Evolutionary conservation across 225 moss, liverwort and hornwort species (phyloP).

Genomic region (Sphagnum contortum): DNA sequence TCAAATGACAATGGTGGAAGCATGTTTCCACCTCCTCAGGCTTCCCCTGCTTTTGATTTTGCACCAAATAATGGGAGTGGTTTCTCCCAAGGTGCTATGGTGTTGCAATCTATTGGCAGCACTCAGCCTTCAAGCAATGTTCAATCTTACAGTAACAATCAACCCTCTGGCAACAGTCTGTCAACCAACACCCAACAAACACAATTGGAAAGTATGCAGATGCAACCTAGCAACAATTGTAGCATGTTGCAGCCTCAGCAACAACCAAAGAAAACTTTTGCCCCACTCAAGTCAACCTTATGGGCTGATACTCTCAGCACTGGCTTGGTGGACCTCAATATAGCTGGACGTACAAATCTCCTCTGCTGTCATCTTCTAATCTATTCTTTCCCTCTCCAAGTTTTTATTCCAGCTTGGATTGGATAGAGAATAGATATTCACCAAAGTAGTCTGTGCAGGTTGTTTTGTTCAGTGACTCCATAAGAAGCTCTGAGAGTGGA

Average conservation of each 20-base stretch:
- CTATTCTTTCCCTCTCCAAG: neutral
- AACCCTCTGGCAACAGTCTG: neutral
- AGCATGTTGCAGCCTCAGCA: conserved; percentile 17
- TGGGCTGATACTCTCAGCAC: conserved; percentile 90
- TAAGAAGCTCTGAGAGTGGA: too few species aligned
- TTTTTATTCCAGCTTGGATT: neutral
- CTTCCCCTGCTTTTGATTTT: conserved; percentile 27
- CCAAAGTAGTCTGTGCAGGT: conserved; percentile 27
- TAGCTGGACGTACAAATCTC: conserved; percentile 35
- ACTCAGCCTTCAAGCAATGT: neutral
- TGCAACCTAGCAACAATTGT: conserved; percentile 5
- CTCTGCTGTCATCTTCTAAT: neutral
- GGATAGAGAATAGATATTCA: neutral
- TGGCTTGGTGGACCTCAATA: conserved; percentile 72
- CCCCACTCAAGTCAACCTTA: conserved; percentile 50
- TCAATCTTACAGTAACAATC: neutral
- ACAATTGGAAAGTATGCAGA: conserved; percentile 8
- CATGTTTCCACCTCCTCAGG: conserved; percentile 18
- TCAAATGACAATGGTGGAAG: too few species aligned
- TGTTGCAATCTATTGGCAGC: neutral
- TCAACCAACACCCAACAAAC: conserved; percentile 11
- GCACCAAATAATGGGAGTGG: conserved; percentile 7
- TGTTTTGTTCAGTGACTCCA: conserved; percentile 9
- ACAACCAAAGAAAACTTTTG: conserved; percentile 41
- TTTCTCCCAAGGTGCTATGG: neutral